Conservation (phyloP, 176 grass and related monocot genomes). For the Triticum monococcum region DNA sequence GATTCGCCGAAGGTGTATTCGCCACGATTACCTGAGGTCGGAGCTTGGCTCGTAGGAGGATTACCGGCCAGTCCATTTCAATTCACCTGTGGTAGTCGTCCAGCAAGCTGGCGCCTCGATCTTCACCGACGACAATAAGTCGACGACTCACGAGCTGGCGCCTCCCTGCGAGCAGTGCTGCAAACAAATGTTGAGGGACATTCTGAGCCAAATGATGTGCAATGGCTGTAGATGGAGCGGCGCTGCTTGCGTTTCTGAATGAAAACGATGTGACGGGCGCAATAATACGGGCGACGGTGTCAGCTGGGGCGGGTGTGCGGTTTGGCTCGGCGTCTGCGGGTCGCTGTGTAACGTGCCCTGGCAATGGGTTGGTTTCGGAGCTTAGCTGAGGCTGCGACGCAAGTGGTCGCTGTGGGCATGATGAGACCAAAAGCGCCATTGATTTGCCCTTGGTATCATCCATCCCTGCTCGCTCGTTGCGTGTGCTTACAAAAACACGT, state of each 20-base stretch:
- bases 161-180: no score
- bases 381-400: neutral
- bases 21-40: slow-evolving; percentile 21
- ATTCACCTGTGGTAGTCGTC: neutral
- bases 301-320: neutral
- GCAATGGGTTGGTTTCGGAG: neutral
- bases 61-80: neutral
- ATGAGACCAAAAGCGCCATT: neutral
- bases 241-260: neutral
- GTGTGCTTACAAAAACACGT: neutral
- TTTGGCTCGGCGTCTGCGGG: neutral
- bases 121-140: neutral
- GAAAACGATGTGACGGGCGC: neutral
- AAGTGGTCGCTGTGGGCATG: neutral
- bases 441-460: neutral
- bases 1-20: slow-evolving; percentile 52
- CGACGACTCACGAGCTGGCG: neutral
- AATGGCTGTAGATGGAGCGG: neutral
- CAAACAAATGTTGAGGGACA: neutral
- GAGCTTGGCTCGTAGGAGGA: slow-evolving; percentile 38
- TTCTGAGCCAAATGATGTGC: neutral
- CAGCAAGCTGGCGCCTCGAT: no score
- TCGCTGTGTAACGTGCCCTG: neutral
- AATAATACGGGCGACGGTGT: neutral
- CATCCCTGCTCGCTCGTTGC: no score